These are phyloP conservation scores for Wickerhamomyces sp. DNA, from an alignment of 1,139 yeast genomes.

Conservation along the genomic window DNA sequence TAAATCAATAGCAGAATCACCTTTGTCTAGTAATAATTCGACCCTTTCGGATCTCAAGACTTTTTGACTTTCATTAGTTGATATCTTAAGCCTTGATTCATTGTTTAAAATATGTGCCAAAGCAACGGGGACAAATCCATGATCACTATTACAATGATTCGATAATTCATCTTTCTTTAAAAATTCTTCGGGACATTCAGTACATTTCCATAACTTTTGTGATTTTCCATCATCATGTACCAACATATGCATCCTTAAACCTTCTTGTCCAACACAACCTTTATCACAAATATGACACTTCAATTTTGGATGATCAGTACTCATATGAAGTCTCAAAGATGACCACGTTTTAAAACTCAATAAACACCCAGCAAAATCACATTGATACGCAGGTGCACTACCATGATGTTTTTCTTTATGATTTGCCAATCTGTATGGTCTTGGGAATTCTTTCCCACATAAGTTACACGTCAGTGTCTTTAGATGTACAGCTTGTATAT, in stretches of 20 bases:
- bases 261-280: slow-evolving; percentile 69
- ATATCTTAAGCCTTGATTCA: neutral
- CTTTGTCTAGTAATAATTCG: slow-evolving; percentile 16
- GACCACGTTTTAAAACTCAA: slow-evolving; percentile 70
- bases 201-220: slow-evolving; percentile 58
- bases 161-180: slow-evolving; percentile 40
- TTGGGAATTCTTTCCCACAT: slow-evolving; percentile 54
- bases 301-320: slow-evolving; percentile 66
- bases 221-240: slow-evolving; percentile 46
- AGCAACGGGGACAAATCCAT: slow-evolving; percentile 25
- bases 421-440: slow-evolving; percentile 57
- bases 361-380: slow-evolving; percentile 59
- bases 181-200: slow-evolving; percentile 39
- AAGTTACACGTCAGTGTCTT: slow-evolving; percentile 47
- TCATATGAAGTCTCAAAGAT: slow-evolving; percentile 66
- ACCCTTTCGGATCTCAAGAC: slow-evolving; percentile 12
- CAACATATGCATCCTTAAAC: slow-evolving; percentile 67
- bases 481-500: slow-evolving; percentile 56
- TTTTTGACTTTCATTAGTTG: neutral
- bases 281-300: slow-evolving; percentile 65
- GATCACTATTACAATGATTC: slow-evolving; percentile 37
- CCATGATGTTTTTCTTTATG: slow-evolving; percentile 61
- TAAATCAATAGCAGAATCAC: slow-evolving; percentile 25
- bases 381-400: slow-evolving; percentile 50
- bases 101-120: slow-evolving; percentile 2